Evolutionary conservation across 208 protist species (phyloP).

Genomic region (Leishmania tarentolae): DNA sequence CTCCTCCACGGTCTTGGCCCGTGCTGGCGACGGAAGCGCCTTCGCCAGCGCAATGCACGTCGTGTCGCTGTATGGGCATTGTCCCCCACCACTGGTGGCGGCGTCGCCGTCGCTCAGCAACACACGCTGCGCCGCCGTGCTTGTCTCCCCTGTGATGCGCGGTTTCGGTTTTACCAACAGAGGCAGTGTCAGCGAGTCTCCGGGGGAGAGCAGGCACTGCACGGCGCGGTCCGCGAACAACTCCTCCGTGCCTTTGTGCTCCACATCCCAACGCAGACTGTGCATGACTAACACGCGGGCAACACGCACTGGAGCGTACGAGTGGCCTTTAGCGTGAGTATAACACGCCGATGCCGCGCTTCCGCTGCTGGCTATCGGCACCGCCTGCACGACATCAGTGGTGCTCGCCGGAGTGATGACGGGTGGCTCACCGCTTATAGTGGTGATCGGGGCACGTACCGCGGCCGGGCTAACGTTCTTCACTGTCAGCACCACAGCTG

Average conservation of each 20-base stretch:
- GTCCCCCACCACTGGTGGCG: not conserved
- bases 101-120: not conserved
- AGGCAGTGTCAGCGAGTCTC: slow-evolving; percentile 56
- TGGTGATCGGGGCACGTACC: not conserved
- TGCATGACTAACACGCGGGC: slow-evolving; percentile 61
- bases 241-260: slow-evolving; percentile 29
- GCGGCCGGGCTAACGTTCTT: slow-evolving; percentile 44
- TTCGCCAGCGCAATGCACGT: slow-evolving; percentile 49
- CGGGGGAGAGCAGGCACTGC: slow-evolving; percentile 47
- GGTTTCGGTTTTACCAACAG: slow-evolving; percentile 45
- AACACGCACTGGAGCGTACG: slow-evolving; percentile 43
- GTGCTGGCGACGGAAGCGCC: slow-evolving; percentile 30
- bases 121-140: slow-evolving; percentile 22
- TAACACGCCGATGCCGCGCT: not conserved
- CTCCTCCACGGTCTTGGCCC: slow-evolving; percentile 23
- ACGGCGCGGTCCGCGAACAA: slow-evolving; percentile 40
- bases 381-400: slow-evolving; percentile 12
- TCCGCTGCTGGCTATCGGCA: not conserved
- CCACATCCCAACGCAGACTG: slow-evolving; percentile 54
- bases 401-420: not conserved
- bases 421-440: not conserved
- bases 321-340: not conserved
- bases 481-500: slow-evolving; percentile 53
- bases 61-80: slow-evolving; percentile 40
- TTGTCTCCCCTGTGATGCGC: slow-evolving; percentile 2